Evolutionary conservation across 1,139 yeast genomes (phyloP), one percentile per base, ranked within the genome.

Genomic region (Sugiyamaella neomexicana): DNA sequence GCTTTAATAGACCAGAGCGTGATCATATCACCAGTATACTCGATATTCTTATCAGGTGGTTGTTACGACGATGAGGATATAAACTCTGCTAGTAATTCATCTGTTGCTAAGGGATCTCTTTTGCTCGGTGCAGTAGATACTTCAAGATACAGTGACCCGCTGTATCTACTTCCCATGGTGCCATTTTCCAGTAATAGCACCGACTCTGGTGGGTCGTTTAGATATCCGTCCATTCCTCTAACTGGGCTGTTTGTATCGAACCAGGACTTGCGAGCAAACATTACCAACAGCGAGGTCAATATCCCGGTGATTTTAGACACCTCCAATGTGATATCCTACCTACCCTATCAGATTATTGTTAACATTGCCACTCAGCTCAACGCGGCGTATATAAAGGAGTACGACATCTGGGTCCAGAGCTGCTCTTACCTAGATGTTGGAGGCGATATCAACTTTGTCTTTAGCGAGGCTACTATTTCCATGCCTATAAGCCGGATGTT

Each of bases 351-450:
- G 45, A 67, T 81, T 2, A 73, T 88, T 48, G 77, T 87, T 49
- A 81, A 81, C 62, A 69, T 89, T 41, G 93, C 95, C 0, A 75
- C 86, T 16, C 95, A 88, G 70, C 73, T 86, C 23, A 85, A 85
- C 63, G 96, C 96, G 0, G 79, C 77, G 59, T 88, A 81, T 67
- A 76, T 80, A 6, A 65, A 72, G 2, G 77, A 78, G 13, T 64
- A 76, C 6, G 74, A 73, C 20, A 60, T 79, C 23, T 88, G 96
- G 96, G 67, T 86, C 17, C 87, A 86, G 25, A 79, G 80, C 57
- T 89, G 96, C 71, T 63, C 72, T 10, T 69, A 79, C 48, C 77
- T 74, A 2, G 70, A 75, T n/a, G 65, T 76, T 23, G 70, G 77
- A 31, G 93, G 91, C 0, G 70, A 79, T 0, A 57, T 89, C 12